A percentile compares a stretch with the other conserved stretches of the same genome.
These are phyloP conservation scores for Jackrogersella multiformis DNA, from an alignment of 495 filamentous ascomycete species.

Conservation along the genomic window DNA sequence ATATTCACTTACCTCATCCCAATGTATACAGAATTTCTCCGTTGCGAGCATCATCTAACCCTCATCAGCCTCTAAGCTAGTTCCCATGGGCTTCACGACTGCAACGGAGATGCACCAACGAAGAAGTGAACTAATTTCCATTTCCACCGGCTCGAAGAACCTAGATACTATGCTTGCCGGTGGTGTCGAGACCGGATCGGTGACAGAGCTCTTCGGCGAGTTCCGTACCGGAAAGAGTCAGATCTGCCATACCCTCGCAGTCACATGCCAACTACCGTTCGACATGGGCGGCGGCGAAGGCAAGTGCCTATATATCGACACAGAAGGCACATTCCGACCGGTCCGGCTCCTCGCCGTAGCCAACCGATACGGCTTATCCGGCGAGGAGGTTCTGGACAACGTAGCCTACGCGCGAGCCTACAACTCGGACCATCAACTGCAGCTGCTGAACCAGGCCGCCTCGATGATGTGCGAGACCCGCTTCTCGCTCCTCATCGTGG, in stretches of 20 bases:
- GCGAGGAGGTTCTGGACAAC: constrained; percentile 97
- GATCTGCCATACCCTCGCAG: constrained; percentile 97
- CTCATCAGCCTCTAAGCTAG: constrained; percentile 83
- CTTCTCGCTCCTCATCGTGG: constrained; percentile 93
- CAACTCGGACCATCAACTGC: constrained; percentile 97
- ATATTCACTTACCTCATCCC: background rate
- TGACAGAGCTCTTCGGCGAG: constrained; percentile 99
- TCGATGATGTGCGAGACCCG: constrained; percentile 99
- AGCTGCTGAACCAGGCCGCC: constrained; percentile 92
- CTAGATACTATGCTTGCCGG: constrained; percentile 94
- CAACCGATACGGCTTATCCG: constrained; percentile 90
- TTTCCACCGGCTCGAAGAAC: constrained; percentile 97
- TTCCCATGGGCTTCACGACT: constrained; percentile 98
- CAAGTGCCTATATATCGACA: constrained; percentile 99
- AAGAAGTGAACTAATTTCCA: constrained; percentile 94
- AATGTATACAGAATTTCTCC: too few species aligned
- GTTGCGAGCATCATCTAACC: constrained; percentile 26
- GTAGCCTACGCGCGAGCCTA: constrained; percentile 97
- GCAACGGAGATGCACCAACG: constrained; percentile 99
- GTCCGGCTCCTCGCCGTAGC: constrained; percentile 91
- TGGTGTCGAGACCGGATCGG: constrained; percentile 94
- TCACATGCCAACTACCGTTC: constrained; percentile 96
- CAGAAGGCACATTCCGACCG: constrained; percentile 95
- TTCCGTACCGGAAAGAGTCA: constrained; percentile 98
- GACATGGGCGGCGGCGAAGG: constrained; percentile 99